Percentiles rank a stretch among this genome's conserved stretches.
phyloP scores from a whole-genome alignment of 805 yeast species.

The Candida germanica region DNA sequence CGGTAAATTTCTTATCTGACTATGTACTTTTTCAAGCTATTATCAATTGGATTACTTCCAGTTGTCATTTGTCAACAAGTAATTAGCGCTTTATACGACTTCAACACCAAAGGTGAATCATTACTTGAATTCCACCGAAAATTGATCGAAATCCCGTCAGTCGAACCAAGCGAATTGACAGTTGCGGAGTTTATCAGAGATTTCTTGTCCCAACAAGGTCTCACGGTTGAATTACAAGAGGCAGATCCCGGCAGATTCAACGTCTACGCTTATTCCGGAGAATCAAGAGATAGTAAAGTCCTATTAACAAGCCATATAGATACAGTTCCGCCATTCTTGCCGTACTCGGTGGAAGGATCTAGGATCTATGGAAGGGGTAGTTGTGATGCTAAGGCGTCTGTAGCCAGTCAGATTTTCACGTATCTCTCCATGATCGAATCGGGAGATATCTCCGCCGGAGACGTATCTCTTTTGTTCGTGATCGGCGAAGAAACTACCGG shows the following conservation, averaged over 20 bases:
- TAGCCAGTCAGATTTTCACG: constrained; percentile 60
- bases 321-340: constrained; percentile 67
- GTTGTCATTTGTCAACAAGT: constrained; percentile 5
- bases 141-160: constrained; percentile 24
- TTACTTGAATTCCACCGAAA: constrained; percentile 24
- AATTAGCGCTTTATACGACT: constrained; percentile 1
- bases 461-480: constrained; percentile 56
- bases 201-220: constrained; percentile 41
- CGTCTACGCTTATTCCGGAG: constrained; percentile 55
- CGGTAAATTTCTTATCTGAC: too few species aligned
- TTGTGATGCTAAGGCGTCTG: constrained; percentile 69
- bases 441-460: constrained; percentile 47
- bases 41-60: constrained; percentile 2
- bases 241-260: constrained; percentile 40
- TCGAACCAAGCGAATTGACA: constrained; percentile 21
- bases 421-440: constrained; percentile 43
- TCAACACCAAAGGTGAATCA: constrained; percentile 6
- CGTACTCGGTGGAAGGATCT: constrained; percentile 47
- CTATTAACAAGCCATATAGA: constrained; percentile 65
- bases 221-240: constrained; percentile 49
- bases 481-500: constrained; percentile 75
- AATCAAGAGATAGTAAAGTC: constrained; percentile 43
- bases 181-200: constrained; percentile 38
- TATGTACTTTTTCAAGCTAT: background rate
- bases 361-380: constrained; percentile 64